These are phyloP conservation scores for Aciculoconidium aculeatum DNA, from an alignment of 805 yeast genomes.

Conservation along the genomic window DNA sequence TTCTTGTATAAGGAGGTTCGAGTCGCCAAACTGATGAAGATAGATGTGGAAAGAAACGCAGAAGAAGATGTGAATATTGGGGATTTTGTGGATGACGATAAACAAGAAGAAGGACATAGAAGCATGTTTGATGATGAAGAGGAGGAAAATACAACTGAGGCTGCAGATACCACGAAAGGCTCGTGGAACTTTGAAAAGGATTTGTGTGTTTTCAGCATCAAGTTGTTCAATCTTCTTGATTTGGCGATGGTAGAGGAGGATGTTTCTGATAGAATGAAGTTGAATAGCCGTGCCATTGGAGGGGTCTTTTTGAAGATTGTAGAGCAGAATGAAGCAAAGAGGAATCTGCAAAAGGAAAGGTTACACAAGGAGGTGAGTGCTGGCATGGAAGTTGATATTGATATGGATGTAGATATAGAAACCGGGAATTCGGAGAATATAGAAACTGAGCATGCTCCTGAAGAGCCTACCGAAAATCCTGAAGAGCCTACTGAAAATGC, in stretches of 20 bases:
- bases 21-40: slow-evolving; percentile 29
- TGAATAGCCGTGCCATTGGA: slow-evolving; percentile 34
- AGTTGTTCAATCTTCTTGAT: slow-evolving; percentile 30
- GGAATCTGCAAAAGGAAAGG: too few species aligned
- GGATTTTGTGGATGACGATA: slow-evolving; percentile 12
- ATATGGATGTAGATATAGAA: too few species aligned
- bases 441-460: too few species aligned
- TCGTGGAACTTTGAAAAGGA: slow-evolving; percentile 39
- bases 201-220: slow-evolving; percentile 36
- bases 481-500: too few species aligned
- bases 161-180: too few species aligned
- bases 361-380: too few species aligned
- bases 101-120: slow-evolving; percentile 6
- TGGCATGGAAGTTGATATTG: too few species aligned
- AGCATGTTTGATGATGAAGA: slow-evolving; percentile 6
- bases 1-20: slow-evolving; percentile 47
- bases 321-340: slow-evolving; percentile 13
- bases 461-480: too few species aligned
- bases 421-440: too few species aligned
- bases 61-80: slow-evolving; percentile 45
- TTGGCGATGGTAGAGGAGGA: slow-evolving; percentile 24
- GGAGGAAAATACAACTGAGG: slow-evolving; percentile 1
- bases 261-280: slow-evolving; percentile 25
- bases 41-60: slow-evolving; percentile 45
- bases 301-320: slow-evolving; percentile 20